A percentile compares a stretch with the other conserved stretches of the same genome.
These are phyloP conservation scores for Lactifluus subvellereus DNA, from an alignment of 768 basidiomycete species.

Conservation along the genomic window DNA sequence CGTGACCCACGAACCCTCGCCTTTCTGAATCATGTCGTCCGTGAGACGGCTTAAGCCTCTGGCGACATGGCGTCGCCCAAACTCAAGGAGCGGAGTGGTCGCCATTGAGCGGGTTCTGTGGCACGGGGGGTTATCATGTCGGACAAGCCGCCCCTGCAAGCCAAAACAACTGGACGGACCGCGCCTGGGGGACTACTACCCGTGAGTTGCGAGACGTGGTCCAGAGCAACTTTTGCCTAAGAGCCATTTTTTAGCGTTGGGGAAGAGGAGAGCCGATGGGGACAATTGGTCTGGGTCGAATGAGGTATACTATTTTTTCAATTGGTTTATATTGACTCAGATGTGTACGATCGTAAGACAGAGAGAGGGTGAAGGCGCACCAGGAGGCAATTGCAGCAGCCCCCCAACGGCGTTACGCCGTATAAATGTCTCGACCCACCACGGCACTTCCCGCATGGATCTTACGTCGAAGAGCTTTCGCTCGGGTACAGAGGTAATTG, in stretches of 20 bases:
- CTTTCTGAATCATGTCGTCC: slow-evolving; percentile 17
- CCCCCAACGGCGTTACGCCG: too few relatives aligned
- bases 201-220: slow-evolving; percentile 1
- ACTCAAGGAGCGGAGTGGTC: slow-evolving; percentile 11
- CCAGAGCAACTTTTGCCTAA: background rate
- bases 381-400: too few relatives aligned
- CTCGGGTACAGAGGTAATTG: too few relatives aligned
- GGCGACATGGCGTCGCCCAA: slow-evolving; percentile 19
- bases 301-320: background rate
- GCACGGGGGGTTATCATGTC: background rate
- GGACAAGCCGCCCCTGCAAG: background rate
- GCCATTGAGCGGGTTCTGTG: slow-evolving; percentile 14
- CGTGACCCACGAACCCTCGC: slow-evolving; percentile 23
- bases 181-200: background rate
- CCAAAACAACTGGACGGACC: background rate
- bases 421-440: too few relatives aligned
- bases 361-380: too few relatives aligned
- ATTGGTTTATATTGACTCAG: too few relatives aligned
- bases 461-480: too few relatives aligned
- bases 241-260: background rate
- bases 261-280: too few relatives aligned
- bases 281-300: background rate
- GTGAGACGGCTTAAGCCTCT: slow-evolving; percentile 16
- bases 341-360: too few relatives aligned
- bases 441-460: too few relatives aligned